Base-by-base conservation (phyloP, 306 rosid species). In the Coriaria nepalensis region DNA sequence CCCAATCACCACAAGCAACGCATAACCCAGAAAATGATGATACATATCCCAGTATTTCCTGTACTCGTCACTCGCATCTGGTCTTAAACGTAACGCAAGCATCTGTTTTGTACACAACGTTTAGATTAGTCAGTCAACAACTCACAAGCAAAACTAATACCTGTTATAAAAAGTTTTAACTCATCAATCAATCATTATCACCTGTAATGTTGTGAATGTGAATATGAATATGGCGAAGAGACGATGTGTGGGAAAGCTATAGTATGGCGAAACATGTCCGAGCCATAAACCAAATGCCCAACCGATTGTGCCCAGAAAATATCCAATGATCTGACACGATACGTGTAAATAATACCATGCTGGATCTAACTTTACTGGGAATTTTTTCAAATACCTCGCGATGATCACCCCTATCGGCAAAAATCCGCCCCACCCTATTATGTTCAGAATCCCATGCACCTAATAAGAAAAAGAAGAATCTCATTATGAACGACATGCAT, bases 11-110 rank as follows among this genome's bases (percentile, higher is more conserved):
- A 73, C 52, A 34, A 88, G 9, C 10, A 83, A 10, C 10, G 71
- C 73, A 52, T 83, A 88, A 11, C 97, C 97, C 10, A 88, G 72
- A 57, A 88, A 66, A 58, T 88, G 95, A 63, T 88, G 97, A 59
- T 88, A 88, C 80, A 88, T 81, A 49, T 84, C 73, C 97, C 97
- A 88, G 40, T 74, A 72, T 52, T 64, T 84, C 8, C 87, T 45
- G 37, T 80, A 84, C 2, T 80, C 81, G 40, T 84, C 92, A 0
- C 29, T 47, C 0, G 0, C 0, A 6, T 13, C 20, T 0, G 86
- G 92, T 68, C 51, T 73, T 42, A 84, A 59, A 9, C 83, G 60
- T 41, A 80, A 45, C 6, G 95, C 90, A 50, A 84, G 46, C 81
- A 84, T 67, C 94, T 80, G 63, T 20, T 20, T 1, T 3, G 29